These are phyloP conservation scores for Ogataea hybrid DNA, from an alignment of 1,139 yeast genomes.

Conservation along the genomic window DNA sequence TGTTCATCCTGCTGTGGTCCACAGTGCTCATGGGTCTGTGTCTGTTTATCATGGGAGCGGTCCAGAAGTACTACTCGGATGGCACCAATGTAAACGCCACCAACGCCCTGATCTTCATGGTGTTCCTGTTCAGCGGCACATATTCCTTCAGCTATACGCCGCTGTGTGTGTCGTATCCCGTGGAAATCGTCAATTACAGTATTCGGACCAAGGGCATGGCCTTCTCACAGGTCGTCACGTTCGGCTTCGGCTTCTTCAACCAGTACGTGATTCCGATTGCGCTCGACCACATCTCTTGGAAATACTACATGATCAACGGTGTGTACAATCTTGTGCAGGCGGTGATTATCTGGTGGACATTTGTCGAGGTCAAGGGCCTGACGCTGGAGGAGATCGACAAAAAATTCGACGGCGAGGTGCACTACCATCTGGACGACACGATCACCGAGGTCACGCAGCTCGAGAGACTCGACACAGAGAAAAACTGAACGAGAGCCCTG, in stretches of 20 bases:
- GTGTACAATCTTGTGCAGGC: slow-evolving; percentile 29
- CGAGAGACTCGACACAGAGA: slow-evolving; percentile 2
- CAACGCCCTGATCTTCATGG: slow-evolving; percentile 47
- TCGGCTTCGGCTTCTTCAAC: slow-evolving; percentile 30
- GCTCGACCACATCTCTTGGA: slow-evolving; percentile 37
- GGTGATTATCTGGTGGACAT: slow-evolving; percentile 36
- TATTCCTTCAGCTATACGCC: slow-evolving; percentile 36
- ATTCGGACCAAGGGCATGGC: slow-evolving; percentile 44
- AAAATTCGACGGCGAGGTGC: slow-evolving; percentile 34
- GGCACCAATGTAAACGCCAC: slow-evolving; percentile 35
- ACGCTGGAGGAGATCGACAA: slow-evolving; percentile 46
- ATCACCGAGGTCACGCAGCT: neutral
- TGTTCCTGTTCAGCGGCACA: slow-evolving; percentile 39
- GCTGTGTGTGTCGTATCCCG: slow-evolving; percentile 36
- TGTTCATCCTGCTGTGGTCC: slow-evolving; percentile 38
- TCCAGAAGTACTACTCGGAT: slow-evolving; percentile 33
- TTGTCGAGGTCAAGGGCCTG: slow-evolving; percentile 46
- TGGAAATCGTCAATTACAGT: slow-evolving; percentile 45
- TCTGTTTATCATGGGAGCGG: slow-evolving; percentile 39
- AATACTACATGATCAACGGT: slow-evolving; percentile 34
- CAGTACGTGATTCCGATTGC: slow-evolving; percentile 39
- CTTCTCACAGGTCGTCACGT: slow-evolving; percentile 24
- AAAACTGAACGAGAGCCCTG: neutral
- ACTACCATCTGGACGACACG: slow-evolving; percentile 8
- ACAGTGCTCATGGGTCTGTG: slow-evolving; percentile 39